Base-by-base conservation (phyloP, 192 early-diverging fungal species). In the Gaertneriomyces semiglobifer region DNA sequence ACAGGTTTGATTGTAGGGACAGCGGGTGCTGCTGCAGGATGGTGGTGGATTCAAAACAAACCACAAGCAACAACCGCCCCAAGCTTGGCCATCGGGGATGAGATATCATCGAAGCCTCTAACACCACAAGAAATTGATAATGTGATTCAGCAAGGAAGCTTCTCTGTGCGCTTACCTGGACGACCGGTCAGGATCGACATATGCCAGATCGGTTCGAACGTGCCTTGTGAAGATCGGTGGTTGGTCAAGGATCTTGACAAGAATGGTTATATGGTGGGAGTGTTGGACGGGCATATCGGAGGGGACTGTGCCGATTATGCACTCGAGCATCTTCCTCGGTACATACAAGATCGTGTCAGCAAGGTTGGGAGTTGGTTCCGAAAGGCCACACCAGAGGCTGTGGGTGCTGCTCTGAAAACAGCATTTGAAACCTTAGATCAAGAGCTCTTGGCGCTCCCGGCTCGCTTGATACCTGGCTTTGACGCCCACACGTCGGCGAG, bases 141-240 rank as follows among this genome's bases (percentile, higher is more conserved):
- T 33, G 25, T 33, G 25, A 33, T 33, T 33, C 25, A 33, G 25
- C 25, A 33, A 33, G 25, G 25, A 33, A 33, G 25, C 25, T 33
- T 33, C 25, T 33, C 25, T 2, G 25, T 33, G 25, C 25, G 25
- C 25, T 33, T 33, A 33, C 25, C 25, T 33, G 25, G 25, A 2
- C 25, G 25, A 33, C 25, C 25, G 25, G 25, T 33, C 25, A 33
- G 48, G 48, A 50, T 50, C 48, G 48, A 50, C 2, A 18, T 50
- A 12, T 50, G 48, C 2, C 12, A n/a, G 12, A 18, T 50, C 12
- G 48, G 48, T 0, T n/a, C 12, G 1, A 50, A 50, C 48, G 48
- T n/a, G 48, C 48, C 48, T 12, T 50, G 48, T 50, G 48, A 50
- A 18, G 48, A 50, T 18, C 48, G 48, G 12, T 50, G 48, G 48